Conservation (phyloP, 1,284 basidiomycete species). For the Sphaerobolus stellatus region DNA sequence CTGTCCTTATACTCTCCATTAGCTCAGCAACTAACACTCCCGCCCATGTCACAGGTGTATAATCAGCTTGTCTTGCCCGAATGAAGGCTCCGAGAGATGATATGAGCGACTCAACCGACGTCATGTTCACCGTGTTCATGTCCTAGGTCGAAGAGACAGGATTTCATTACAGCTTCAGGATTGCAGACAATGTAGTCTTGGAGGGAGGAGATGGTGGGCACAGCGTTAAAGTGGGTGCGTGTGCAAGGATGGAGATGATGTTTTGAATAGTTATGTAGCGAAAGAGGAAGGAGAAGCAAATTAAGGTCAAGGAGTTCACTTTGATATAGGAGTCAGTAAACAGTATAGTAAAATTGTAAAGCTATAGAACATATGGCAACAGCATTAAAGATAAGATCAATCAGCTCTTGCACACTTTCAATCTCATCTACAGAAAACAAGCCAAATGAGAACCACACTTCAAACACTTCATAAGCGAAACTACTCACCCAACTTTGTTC, state of each 20-base stretch:
- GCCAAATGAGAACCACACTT: slow-evolving; percentile 14
- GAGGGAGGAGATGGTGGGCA: slow-evolving; percentile 67
- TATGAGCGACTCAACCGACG: slow-evolving; percentile 69
- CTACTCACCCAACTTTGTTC: slow-evolving; percentile 77
- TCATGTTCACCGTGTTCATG: slow-evolving; percentile 21
- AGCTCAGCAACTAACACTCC: slow-evolving; percentile 55
- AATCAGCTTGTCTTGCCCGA: slow-evolving; percentile 61
- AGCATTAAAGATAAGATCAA: slow-evolving; percentile 88
- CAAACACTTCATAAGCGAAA: slow-evolving; percentile 78
- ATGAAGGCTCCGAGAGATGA: slow-evolving; percentile 67
- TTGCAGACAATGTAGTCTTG: slow-evolving; percentile 84
- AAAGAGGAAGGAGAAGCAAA: slow-evolving; percentile 79
- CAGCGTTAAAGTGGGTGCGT: slow-evolving; percentile 80
- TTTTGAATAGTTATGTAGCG: slow-evolving; percentile 75
- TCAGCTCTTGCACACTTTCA: slow-evolving; percentile 68
- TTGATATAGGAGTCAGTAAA: slow-evolving; percentile 36
- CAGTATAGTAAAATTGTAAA: neutral
- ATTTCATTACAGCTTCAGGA: slow-evolving; percentile 87
- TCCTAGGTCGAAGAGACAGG: slow-evolving; percentile 66
- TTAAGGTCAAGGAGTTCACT: slow-evolving; percentile 87
- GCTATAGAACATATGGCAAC: slow-evolving; percentile 78
- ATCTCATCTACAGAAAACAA: slow-evolving; percentile 53
- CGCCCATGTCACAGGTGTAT: slow-evolving; percentile 67
- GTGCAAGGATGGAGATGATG: slow-evolving; percentile 77
- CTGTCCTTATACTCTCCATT: too few species aligned